A percentile compares a stretch with the other conserved stretches of the same genome.
phyloP scores from a whole-genome alignment of 805 yeast species.

The Kodamaea restingae region DNA sequence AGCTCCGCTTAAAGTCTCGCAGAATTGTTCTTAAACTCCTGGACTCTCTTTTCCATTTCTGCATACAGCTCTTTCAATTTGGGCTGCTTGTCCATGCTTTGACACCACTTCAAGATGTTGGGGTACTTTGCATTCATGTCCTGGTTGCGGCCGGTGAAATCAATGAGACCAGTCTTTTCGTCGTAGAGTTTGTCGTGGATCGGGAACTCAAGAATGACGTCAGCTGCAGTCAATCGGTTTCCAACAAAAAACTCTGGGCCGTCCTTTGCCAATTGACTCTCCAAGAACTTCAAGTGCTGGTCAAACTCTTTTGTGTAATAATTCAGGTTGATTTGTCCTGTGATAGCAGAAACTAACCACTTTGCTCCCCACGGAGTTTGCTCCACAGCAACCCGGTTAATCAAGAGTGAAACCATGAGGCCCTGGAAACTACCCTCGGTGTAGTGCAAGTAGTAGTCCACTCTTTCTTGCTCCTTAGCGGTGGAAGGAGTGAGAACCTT shows the following conservation, averaged over 20 bases:
- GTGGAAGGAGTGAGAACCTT: slow-evolving; percentile 21
- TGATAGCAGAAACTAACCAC: slow-evolving; percentile 38
- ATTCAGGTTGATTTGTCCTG: slow-evolving; percentile 43
- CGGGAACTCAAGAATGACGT: slow-evolving; percentile 52
- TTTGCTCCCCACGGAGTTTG: slow-evolving; percentile 44
- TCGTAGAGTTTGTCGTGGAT: slow-evolving; percentile 18
- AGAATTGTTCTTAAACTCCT: neutral
- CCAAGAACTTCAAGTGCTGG: slow-evolving; percentile 37
- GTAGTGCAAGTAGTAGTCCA: slow-evolving; percentile 52
- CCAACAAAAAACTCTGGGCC: slow-evolving; percentile 45
- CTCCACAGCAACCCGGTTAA: slow-evolving; percentile 38
- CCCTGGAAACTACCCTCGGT: slow-evolving; percentile 61
- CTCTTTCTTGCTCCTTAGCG: slow-evolving; percentile 29
- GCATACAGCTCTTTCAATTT: slow-evolving; percentile 1
- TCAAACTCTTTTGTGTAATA: slow-evolving; percentile 48
- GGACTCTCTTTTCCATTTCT: neutral
- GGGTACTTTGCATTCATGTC: slow-evolving; percentile 1
- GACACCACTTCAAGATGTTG: slow-evolving; percentile 1
- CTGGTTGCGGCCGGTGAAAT: neutral
- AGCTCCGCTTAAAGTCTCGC: neutral
- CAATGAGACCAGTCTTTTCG: neutral
- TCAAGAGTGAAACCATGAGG: slow-evolving; percentile 32
- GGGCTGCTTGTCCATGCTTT: neutral
- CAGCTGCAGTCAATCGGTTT: slow-evolving; percentile 49
- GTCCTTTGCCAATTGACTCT: slow-evolving; percentile 27